phyloP scores from a whole-genome alignment of 768 basidiomycete genomes.

The Leccinum variicolor region DNA sequence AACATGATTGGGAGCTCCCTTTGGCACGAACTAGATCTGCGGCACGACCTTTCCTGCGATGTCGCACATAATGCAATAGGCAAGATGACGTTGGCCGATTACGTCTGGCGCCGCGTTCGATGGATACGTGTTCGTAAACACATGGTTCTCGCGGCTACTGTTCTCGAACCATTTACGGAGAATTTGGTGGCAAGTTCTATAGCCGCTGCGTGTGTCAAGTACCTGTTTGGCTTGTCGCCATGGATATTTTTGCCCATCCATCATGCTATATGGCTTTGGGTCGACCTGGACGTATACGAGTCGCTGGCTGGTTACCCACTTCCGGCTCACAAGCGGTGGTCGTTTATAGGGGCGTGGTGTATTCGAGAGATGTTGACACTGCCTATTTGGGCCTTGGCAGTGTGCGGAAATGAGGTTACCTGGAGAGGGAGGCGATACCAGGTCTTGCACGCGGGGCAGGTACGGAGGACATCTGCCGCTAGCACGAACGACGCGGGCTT shows the following conservation, averaged over 20 bases:
- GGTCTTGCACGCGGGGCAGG: slow-evolving; percentile 73
- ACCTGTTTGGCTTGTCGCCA: slow-evolving; percentile 47
- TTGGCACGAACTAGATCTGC: slow-evolving; percentile 89
- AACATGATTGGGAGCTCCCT: slow-evolving; percentile 93
- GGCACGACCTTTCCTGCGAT: slow-evolving; percentile 90
- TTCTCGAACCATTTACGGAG: slow-evolving; percentile 93
- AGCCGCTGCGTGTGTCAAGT: slow-evolving; percentile 50
- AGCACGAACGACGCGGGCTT: slow-evolving; percentile 21
- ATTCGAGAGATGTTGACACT: slow-evolving; percentile 79
- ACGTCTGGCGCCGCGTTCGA: slow-evolving; percentile 84
- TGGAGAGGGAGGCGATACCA: slow-evolving; percentile 87
- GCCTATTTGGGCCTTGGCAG: slow-evolving; percentile 83
- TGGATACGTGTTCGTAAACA: slow-evolving; percentile 97
- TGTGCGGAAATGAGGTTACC: slow-evolving; percentile 74
- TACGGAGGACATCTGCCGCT: slow-evolving; percentile 31
- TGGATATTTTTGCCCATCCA: slow-evolving; percentile 59
- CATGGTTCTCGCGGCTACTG: slow-evolving; percentile 84
- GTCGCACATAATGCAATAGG: slow-evolving; percentile 88
- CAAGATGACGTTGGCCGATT: slow-evolving; percentile 80
- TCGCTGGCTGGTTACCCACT: slow-evolving; percentile 70
- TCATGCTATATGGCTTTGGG: slow-evolving; percentile 63
- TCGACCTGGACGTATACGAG: slow-evolving; percentile 81
- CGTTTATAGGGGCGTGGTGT: slow-evolving; percentile 77
- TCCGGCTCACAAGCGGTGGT: slow-evolving; percentile 42
- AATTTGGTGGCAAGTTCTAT: slow-evolving; percentile 68